Conservation (phyloP, 257 asterid species). For the Solanum infundibuliforme region DNA sequence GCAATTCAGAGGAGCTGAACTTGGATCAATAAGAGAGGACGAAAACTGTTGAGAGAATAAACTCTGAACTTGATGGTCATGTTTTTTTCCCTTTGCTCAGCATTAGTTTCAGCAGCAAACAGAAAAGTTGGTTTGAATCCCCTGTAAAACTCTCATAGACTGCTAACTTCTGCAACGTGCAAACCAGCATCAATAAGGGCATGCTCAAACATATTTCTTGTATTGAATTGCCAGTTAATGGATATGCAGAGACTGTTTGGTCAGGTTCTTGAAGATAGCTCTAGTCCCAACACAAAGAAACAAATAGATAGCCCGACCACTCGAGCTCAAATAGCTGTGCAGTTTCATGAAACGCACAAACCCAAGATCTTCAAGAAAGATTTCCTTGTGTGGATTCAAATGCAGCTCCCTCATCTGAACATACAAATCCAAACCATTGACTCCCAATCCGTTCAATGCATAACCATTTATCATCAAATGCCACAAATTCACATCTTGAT, state of each 20-base stretch:
- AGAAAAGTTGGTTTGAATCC: constrained; percentile 62
- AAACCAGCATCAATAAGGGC: constrained; percentile 83
- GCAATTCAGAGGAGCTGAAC: constrained; percentile 44
- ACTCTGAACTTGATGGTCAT: constrained; percentile 51
- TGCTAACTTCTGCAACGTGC: constrained; percentile 70
- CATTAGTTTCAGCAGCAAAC: constrained; percentile 41
- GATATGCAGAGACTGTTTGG: constrained; percentile 41
- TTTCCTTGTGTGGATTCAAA: not conserved
- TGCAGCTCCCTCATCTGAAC: not conserved
- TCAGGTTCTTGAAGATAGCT: constrained; percentile 65
- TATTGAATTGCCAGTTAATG: constrained; percentile 60
- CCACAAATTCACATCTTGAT: not conserved
- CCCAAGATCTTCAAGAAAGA: not conserved
- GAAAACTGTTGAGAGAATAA: constrained; percentile 77
- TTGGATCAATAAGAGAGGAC: constrained; percentile 53
- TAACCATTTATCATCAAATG: not conserved
- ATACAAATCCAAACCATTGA: not conserved
- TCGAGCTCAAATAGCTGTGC: constrained; percentile 73
- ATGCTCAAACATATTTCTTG: constrained; percentile 76
- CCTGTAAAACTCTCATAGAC: constrained; percentile 68
- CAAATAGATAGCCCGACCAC: constrained; percentile 79
- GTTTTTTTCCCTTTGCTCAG: constrained; percentile 63
- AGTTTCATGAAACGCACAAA: constrained; percentile 21
- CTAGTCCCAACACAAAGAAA: constrained; percentile 78
- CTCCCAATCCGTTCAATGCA: not conserved